Evolutionary conservation across 1,284 basidiomycete species (phyloP).

Genomic region (Austroboletus rostrupii): DNA sequence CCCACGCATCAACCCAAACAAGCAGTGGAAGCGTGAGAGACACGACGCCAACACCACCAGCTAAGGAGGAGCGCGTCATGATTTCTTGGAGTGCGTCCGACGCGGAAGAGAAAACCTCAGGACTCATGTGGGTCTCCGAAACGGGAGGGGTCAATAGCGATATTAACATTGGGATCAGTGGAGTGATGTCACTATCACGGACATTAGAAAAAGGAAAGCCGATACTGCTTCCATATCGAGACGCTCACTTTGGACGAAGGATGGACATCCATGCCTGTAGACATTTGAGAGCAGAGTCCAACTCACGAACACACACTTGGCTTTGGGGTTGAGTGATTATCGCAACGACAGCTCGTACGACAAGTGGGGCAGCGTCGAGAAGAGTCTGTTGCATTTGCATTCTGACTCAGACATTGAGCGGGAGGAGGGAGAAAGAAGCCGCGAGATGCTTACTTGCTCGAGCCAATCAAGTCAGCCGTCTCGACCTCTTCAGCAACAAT

Average conservation of each 20-base stretch:
- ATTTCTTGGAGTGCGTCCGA: conserved; percentile 77
- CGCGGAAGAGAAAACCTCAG: conserved; percentile 55
- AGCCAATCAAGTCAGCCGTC: conserved; percentile 69
- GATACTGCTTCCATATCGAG: neutral
- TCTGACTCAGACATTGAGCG: conserved; percentile 35
- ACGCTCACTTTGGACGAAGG: conserved; percentile 60
- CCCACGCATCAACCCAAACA: conserved; percentile 63
- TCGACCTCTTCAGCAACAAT: conserved; percentile 81
- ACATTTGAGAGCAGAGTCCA: conserved; percentile 71
- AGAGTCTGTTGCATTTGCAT: conserved; percentile 61
- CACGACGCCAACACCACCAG: conserved; percentile 66
- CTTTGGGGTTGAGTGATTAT: conserved; percentile 40
- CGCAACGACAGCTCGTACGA: conserved; percentile 61
- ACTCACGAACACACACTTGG: conserved; percentile 36
- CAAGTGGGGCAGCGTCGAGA: conserved; percentile 61
- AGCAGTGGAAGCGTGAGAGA: conserved; percentile 80
- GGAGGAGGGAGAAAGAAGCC: conserved; percentile 1
- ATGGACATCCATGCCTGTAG: conserved; percentile 77
- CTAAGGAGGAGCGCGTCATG: conserved; percentile 67
- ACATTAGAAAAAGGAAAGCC: neutral
- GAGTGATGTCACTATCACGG: conserved; percentile 51
- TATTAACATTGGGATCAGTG: conserved; percentile 60
- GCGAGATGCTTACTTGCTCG: conserved; percentile 57
- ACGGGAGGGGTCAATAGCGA: conserved; percentile 49
- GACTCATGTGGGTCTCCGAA: conserved; percentile 35